phyloP scores from a whole-genome alignment of 352 stramenopile species.

The Globisporangium uncinulatum region DNA sequence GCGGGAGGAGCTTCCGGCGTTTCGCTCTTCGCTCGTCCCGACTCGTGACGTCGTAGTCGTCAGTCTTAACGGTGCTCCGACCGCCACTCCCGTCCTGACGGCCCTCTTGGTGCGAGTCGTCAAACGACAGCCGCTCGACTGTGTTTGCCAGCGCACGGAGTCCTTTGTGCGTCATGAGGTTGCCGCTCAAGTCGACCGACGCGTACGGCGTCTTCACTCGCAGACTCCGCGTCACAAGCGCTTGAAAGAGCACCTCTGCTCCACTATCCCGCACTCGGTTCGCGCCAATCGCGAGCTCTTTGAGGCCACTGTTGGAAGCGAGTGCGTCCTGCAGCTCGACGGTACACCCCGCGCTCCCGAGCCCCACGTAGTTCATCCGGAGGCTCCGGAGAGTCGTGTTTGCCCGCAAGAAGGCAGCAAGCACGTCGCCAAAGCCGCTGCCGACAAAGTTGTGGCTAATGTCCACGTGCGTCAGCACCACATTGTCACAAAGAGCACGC shows the following conservation, averaged over 20 bases:
- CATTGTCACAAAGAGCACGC: conserved; percentile 46
- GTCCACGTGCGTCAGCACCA: conserved; percentile 48
- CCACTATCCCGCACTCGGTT: conserved; percentile 69
- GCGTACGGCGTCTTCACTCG: conserved; percentile 27
- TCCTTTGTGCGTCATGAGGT: conserved; percentile 54
- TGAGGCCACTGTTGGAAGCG: conserved; percentile 37
- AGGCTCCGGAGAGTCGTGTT: conserved; percentile 49
- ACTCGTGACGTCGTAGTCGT: not conserved
- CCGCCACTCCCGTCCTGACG: too few species aligned
- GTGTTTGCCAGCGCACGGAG: conserved; percentile 34
- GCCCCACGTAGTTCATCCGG: conserved; percentile 57
- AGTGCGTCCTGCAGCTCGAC: conserved; percentile 39
- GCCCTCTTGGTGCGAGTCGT: not conserved
- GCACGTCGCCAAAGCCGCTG: conserved; percentile 50
- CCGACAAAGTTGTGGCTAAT: conserved; percentile 76
- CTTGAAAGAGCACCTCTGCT: conserved; percentile 34
- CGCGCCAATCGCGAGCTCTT: conserved; percentile 47
- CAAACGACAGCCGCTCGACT: conserved; percentile 14
- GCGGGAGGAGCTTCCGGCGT: conserved; percentile 1
- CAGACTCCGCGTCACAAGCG: conserved; percentile 38
- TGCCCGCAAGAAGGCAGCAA: conserved; percentile 55
- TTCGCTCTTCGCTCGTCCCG: not conserved
- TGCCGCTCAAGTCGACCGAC: conserved; percentile 65
- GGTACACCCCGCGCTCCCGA: conserved; percentile 47
- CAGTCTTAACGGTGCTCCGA: too few species aligned